Evolutionary conservation across 805 yeast genomes (phyloP).

Genomic region (Myxozyma sirexii): DNA sequence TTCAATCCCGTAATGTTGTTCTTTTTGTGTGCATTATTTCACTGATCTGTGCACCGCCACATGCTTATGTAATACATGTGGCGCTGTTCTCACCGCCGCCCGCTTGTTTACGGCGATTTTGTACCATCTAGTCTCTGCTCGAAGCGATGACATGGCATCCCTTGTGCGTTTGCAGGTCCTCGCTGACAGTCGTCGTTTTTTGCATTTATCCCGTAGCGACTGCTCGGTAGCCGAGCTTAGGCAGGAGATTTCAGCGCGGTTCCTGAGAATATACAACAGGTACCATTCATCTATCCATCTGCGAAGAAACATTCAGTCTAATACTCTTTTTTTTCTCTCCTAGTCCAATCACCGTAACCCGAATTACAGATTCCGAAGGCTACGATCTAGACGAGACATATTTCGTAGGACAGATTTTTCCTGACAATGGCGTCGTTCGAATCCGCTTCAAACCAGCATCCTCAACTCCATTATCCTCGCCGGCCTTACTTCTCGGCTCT

Average conservation of each 20-base stretch:
- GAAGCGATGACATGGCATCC: not conserved
- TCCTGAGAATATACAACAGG: conserved; percentile 1
- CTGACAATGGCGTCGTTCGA: conserved; percentile 12
- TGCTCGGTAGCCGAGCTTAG: conserved; percentile 1
- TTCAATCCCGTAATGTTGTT: no score
- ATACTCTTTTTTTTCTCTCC: not conserved
- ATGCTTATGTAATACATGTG: no score
- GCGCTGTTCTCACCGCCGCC: no score
- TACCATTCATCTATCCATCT: not conserved
- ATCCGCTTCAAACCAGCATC: not conserved
- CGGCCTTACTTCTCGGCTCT: not conserved
- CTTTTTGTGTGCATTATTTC: no score
- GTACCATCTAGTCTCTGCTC: not conserved
- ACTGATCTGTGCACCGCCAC: no score
- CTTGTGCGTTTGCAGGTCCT: conserved; percentile 3
- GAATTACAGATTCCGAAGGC: conserved; percentile 9
- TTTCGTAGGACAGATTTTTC: conserved; percentile 17
- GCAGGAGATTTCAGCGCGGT: conserved; percentile 1
- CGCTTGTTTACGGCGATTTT: no score
- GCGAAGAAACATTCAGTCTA: no score
- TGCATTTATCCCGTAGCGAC: conserved; percentile 1
- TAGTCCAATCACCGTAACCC: not conserved
- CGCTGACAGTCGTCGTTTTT: conserved; percentile 1
- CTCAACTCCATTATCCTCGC: not conserved
- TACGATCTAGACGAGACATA: conserved; percentile 32